Evolutionary conservation across 805 yeast species (phyloP).

Genomic region (Blastobotrys americana): DNA sequence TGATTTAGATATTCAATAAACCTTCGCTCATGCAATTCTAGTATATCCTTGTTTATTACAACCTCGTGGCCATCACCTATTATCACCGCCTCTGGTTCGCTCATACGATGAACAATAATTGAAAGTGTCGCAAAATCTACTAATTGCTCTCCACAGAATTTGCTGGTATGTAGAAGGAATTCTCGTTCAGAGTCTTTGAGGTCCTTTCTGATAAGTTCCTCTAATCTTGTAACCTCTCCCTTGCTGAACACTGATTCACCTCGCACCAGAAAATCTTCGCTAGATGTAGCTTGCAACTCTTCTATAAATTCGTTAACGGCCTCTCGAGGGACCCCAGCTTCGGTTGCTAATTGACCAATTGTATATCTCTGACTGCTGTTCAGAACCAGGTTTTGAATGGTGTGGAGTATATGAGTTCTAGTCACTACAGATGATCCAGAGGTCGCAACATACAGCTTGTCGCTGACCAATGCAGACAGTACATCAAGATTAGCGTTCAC

Average conservation of each 20-base stretch:
- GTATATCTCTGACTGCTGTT: conserved; percentile 14
- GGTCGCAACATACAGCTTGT: conserved; percentile 11
- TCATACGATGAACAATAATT: no score
- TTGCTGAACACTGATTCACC: conserved; percentile 6
- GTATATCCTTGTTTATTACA: not conserved
- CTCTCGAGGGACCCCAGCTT: conserved; percentile 12
- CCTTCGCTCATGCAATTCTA: not conserved
- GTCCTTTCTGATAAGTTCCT: conserved; percentile 1
- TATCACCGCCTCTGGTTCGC: no score
- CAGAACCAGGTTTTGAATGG: conserved; percentile 6
- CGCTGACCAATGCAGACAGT: conserved; percentile 4
- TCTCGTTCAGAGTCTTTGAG: no score
- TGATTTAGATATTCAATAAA: not conserved
- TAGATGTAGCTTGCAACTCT: not conserved
- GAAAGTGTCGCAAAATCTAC: no score
- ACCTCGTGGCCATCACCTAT: not conserved
- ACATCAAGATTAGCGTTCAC: conserved; percentile 2
- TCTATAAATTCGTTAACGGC: conserved; percentile 8
- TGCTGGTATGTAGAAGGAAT: no score
- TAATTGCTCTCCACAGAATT: no score
- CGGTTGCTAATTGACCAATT: conserved; percentile 11
- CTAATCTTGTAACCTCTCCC: conserved; percentile 9
- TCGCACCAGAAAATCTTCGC: not conserved
- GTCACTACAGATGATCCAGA: conserved; percentile 13
- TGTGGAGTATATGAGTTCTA: conserved; percentile 3